Base-by-base conservation (phyloP, 768 basidiomycete genomes). In the Mycena galopus region DNA sequence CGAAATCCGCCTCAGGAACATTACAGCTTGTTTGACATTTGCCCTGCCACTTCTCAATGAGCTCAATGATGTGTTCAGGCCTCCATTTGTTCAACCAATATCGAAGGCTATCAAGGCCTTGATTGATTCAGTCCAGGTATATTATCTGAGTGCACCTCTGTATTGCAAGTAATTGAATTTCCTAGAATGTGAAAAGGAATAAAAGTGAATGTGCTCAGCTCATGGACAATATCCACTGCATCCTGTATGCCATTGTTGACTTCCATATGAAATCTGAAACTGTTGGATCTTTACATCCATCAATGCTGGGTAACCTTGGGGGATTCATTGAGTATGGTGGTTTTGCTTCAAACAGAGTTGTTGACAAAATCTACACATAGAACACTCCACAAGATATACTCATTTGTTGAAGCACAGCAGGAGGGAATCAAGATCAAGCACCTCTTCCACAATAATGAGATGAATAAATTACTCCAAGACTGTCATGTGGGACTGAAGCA, bases 141-240 rank as follows among this genome's bases (percentile, higher is more conserved):
- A n/a, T n/a, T n/a, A 27, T 53, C n/a, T n/a, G n/a, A 11, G 4
- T 29, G 10, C 14, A 10, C 17, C 9, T 10, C 42, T 9, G n/a
- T 63, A 16, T n/a, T n/a, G 1, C 4, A 11, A 50, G 7, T 21
- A 23, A 3, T 21, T 12, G 11, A 25, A n/a, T n/a, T 17, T 30
- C 19, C n/a, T 27, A 63, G 62, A 51, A 63, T 51, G 50, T 51
- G 14, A 63, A 63, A 23, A n/a, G 16, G 23, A 63, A 63, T 3
- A 63, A 51, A 25, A 23, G 25, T 12, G 47, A 63, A 50, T 63
- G 47, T 51, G 29, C 23, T 27, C 47, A 63, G 50, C 62, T 63
- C 33, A 12, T 63, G 47, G 62, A 63, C 12, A 50, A 63, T 14
- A 63, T 63, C 8, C 62, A 63, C 14, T 21, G 9, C 25, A 19